phyloP scores from a whole-genome alignment of 2,329 filamentous ascomycete genomes.

The Sphaerulina vaccinii region DNA sequence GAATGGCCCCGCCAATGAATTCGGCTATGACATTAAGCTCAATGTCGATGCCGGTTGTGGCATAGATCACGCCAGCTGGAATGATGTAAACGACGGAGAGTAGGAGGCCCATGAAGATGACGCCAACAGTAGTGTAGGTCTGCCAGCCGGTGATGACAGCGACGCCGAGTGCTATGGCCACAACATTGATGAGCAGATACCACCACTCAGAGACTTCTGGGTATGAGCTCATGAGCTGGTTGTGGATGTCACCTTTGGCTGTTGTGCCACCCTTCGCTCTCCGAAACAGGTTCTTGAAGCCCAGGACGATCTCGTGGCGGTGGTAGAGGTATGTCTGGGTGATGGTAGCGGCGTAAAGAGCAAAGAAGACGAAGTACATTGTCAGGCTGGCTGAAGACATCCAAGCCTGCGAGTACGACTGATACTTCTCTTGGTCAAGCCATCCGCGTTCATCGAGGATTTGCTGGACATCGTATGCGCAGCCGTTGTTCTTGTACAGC shows the following conservation, averaged over 20 bases:
- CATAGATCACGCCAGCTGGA: constrained; percentile 88
- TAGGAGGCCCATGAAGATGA: constrained; percentile 52
- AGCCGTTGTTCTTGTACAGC: constrained; percentile 81
- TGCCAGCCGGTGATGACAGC: constrained; percentile 57
- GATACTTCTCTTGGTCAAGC: constrained; percentile 73
- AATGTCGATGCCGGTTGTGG: constrained; percentile 67
- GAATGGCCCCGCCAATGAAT: constrained; percentile 77
- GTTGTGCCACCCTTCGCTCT: neutral
- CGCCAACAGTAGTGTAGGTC: constrained; percentile 71
- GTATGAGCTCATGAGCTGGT: constrained; percentile 77
- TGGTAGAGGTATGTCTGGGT: constrained; percentile 7
- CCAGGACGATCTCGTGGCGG: constrained; percentile 1
- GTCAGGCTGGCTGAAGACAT: constrained; percentile 2
- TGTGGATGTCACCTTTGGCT: constrained; percentile 61
- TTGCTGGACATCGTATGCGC: constrained; percentile 74
- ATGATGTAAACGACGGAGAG: constrained; percentile 57
- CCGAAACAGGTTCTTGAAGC: neutral
- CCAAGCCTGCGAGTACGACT: constrained; percentile 70
- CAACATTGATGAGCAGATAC: constrained; percentile 52
- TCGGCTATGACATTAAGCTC: constrained; percentile 54
- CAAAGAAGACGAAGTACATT: constrained; percentile 3
- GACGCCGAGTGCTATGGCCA: constrained; percentile 19
- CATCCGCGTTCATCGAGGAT: constrained; percentile 72
- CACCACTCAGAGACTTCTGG: constrained; percentile 75
- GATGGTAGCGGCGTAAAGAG: constrained; percentile 4